phyloP scores from a whole-genome alignment of 495 filamentous ascomycete species.

The Neurospora intermedia region DNA sequence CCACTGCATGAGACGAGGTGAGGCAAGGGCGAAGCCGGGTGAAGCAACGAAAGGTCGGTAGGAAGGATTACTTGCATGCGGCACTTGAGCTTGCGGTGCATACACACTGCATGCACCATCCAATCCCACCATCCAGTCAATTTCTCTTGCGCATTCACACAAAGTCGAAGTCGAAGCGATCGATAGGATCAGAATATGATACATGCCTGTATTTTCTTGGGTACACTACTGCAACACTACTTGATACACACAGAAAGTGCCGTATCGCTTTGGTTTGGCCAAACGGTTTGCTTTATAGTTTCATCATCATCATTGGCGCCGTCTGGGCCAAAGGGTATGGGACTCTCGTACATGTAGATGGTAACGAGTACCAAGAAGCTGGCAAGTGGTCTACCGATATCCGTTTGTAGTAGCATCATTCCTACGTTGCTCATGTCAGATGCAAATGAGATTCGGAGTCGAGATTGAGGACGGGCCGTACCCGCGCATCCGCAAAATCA shows the following conservation, averaged over 20 bases:
- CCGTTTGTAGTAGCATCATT: neutral
- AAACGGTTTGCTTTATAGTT: no score
- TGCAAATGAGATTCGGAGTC: neutral
- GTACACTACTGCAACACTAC: no score
- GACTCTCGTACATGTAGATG: neutral
- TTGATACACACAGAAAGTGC: neutral
- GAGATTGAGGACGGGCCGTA: neutral
- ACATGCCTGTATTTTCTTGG: neutral
- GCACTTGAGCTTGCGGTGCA: neutral
- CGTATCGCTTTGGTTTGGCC: neutral
- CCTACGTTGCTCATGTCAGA: neutral
- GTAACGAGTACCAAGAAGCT: neutral
- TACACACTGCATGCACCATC: no score
- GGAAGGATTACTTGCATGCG: neutral
- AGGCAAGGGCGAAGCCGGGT: neutral
- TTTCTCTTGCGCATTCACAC: neutral
- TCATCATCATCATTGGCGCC: neutral
- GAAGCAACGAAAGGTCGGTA: neutral
- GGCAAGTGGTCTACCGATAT: neutral
- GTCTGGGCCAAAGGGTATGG: neutral
- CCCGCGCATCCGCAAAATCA: neutral
- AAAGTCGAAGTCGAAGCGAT: neutral
- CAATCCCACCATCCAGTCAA: no score
- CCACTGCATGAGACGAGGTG: neutral
- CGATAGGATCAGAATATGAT: no score